Conservation (phyloP, 2,329 filamentous ascomycete species). For the Apiospora kogelbergensis region DNA sequence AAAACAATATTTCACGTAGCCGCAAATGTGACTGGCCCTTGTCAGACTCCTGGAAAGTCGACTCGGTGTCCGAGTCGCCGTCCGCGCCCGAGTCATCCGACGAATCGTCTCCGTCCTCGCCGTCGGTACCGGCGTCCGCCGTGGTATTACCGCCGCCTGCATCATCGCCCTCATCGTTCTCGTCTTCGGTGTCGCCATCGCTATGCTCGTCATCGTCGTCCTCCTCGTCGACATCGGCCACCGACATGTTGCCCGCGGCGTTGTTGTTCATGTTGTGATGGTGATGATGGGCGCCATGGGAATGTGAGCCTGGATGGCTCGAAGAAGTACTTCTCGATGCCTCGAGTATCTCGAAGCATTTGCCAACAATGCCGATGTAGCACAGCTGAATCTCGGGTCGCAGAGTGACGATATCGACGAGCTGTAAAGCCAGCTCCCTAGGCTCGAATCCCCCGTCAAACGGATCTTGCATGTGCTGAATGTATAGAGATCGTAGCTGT, state of each 20-base stretch:
- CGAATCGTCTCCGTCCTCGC: constrained; percentile 45
- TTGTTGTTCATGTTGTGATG: constrained; percentile 12
- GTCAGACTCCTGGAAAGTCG: constrained; percentile 46
- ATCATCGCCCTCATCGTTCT: constrained; percentile 42
- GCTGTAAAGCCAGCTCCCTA: constrained; percentile 71
- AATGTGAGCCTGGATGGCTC: constrained; percentile 15
- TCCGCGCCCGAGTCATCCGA: constrained; percentile 31
- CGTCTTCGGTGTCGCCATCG: constrained; percentile 38
- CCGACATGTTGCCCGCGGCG: constrained; percentile 4
- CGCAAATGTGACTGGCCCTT: constrained; percentile 41
- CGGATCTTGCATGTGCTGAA: constrained; percentile 66
- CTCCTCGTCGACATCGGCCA: constrained; percentile 18
- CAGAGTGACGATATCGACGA: constrained; percentile 76
- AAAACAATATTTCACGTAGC: constrained; percentile 78
- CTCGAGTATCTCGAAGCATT: constrained; percentile 82
- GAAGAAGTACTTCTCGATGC: constrained; percentile 33
- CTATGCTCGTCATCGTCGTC: constrained; percentile 35
- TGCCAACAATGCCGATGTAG: constrained; percentile 73
- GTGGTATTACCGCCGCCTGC: constrained; percentile 41
- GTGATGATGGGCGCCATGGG: constrained; percentile 15
- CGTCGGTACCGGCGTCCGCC: constrained; percentile 34
- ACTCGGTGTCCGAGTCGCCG: constrained; percentile 53
- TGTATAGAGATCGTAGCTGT: constrained; percentile 69
- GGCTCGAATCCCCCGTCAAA: constrained; percentile 55
- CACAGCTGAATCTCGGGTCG: constrained; percentile 74